Evolutionary conservation across 2,329 filamentous ascomycete species (phyloP).

Genomic region (Biscogniauxia sp.): DNA sequence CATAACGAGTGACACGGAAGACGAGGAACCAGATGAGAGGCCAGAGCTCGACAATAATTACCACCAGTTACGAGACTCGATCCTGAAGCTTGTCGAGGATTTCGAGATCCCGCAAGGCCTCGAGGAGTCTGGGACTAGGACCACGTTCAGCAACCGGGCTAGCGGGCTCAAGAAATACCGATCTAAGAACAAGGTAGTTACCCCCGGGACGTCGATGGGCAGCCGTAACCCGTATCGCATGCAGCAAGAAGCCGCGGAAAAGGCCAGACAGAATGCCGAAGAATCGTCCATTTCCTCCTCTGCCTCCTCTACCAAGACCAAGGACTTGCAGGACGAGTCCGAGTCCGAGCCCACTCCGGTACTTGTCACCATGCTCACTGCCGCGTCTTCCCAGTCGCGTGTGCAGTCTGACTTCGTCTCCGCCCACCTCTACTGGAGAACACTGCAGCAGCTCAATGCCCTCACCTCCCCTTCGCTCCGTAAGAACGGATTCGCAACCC

Average conservation of each 20-base stretch:
- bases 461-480: constrained; percentile 60
- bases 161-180: constrained; percentile 59
- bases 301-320: constrained; percentile 7
- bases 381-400: constrained; percentile 73
- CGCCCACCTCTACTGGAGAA: constrained; percentile 82
- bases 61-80: constrained; percentile 75
- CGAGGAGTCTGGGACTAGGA: constrained; percentile 56
- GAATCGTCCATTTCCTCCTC: constrained; percentile 30
- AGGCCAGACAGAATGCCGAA: constrained; percentile 24
- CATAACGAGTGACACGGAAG: constrained; percentile 58
- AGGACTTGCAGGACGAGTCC: constrained; percentile 37
- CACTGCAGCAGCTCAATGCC: constrained; percentile 68
- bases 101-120: constrained; percentile 73
- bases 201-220: constrained; percentile 47
- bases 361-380: constrained; percentile 70
- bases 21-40: constrained; percentile 59
- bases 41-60: constrained; percentile 75
- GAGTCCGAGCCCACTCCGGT: constrained; percentile 48
- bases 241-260: constrained; percentile 25
- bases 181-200: constrained; percentile 58
- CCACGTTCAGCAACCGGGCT: constrained; percentile 70
- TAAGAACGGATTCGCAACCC: constrained; percentile 66
- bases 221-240: constrained; percentile 59
- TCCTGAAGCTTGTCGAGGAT: constrained; percentile 77
- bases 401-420: constrained; percentile 79